Evolutionary conservation across 495 filamentous ascomycete species (phyloP).

Genomic region (Haplographium delicatum): DNA sequence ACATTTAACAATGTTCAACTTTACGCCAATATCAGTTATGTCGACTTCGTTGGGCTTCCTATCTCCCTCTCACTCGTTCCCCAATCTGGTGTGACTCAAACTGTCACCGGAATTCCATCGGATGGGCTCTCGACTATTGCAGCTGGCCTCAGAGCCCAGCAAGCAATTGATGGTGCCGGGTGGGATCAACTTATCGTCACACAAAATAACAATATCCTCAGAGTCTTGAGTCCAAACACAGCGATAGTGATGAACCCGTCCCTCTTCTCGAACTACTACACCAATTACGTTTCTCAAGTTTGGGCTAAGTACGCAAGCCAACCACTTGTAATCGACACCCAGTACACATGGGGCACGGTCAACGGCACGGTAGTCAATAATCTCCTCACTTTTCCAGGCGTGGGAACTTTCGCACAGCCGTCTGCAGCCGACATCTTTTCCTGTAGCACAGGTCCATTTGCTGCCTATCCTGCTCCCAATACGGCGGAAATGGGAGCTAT

Average conservation of each 20-base stretch:
- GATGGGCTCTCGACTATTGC: conserved; percentile 54
- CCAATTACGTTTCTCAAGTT: conserved; percentile 56
- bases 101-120: conserved; percentile 53
- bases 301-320: conserved; percentile 52
- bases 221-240: conserved; percentile 62
- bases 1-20: conserved; percentile 64
- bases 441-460: conserved; percentile 65
- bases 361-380: conserved; percentile 44
- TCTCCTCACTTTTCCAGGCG: conserved; percentile 37
- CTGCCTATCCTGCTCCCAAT: conserved; percentile 41
- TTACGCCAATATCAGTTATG: conserved; percentile 69
- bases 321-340: conserved; percentile 35
- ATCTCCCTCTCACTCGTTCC: conserved; percentile 57
- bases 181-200: conserved; percentile 61
- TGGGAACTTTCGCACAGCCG: conserved; percentile 50
- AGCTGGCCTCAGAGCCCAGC: conserved; percentile 46
- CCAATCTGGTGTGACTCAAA: conserved; percentile 42
- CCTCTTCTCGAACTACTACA: conserved; percentile 59
- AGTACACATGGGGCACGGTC: conserved; percentile 34
- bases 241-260: conserved; percentile 49
- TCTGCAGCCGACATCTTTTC: conserved; percentile 60
- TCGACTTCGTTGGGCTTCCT: conserved; percentile 68
- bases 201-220: conserved; percentile 43
- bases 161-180: conserved; percentile 46
- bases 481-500: conserved; percentile 46